Conservation (phyloP, 1,284 basidiomycete species). For the Coniophora puteana region DNA sequence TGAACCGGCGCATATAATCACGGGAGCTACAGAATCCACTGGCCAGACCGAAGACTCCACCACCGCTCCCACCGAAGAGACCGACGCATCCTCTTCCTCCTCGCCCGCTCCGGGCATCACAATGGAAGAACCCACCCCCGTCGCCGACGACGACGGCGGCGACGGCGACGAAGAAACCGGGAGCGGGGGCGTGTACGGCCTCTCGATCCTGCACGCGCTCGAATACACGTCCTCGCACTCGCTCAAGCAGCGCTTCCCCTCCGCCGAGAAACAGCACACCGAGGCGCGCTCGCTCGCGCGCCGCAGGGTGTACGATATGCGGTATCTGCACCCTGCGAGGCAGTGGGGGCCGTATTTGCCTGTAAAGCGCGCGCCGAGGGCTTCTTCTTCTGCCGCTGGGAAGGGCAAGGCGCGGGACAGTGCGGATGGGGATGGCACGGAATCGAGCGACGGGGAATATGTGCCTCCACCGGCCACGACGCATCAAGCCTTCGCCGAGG, state of each 20-base stretch:
- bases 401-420: neutral
- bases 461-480: no score
- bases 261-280: constrained; percentile 17
- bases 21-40: no score
- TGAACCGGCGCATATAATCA: no score
- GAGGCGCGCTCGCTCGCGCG: constrained; percentile 39
- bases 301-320: constrained; percentile 42
- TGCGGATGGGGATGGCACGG: no score
- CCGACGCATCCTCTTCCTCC: constrained; percentile 4
- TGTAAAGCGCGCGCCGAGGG: constrained; percentile 10
- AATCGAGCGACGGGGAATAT: no score
- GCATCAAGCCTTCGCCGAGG: neutral
- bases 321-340: constrained; percentile 37
- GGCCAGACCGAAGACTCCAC: no score
- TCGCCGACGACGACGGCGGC: neutral
- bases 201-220: no score
- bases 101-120: neutral
- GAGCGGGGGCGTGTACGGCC: no score
- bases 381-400: neutral
- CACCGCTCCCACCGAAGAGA: no score
- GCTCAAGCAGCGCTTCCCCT: neutral
- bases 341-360: constrained; percentile 46
- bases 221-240: neutral
- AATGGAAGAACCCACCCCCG: neutral
- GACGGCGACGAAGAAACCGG: neutral